Conservation (phyloP, 768 basidiomycete genomes). For the Suillus sp. region DNA sequence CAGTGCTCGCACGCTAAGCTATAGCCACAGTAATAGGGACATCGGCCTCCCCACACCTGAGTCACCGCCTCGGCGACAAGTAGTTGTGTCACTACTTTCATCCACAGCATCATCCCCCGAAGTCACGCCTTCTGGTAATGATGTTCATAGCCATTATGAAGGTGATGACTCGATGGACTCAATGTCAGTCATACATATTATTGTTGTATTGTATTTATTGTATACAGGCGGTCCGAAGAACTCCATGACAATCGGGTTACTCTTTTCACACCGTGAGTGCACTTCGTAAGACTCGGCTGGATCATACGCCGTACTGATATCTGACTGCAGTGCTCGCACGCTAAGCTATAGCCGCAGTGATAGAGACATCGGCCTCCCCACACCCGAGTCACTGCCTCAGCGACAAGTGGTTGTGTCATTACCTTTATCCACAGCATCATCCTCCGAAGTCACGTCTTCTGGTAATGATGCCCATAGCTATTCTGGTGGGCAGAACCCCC, state of each 20-base stretch:
- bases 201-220: background rate
- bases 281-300: background rate
- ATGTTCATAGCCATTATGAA: background rate
- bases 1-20: slow-evolving; percentile 5
- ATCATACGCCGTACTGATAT: background rate
- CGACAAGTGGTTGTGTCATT: background rate
- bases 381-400: slow-evolving; percentile 11
- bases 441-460: background rate
- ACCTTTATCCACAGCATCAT: background rate
- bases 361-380: slow-evolving; percentile 1
- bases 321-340: slow-evolving; percentile 1
- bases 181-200: background rate
- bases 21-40: background rate
- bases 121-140: background rate
- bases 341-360: background rate
- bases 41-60: slow-evolving; percentile 9
- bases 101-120: background rate
- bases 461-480: background rate
- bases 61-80: slow-evolving; percentile 7
- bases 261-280: slow-evolving; percentile 4
- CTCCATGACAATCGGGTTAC: background rate
- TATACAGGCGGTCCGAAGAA: background rate
- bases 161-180: background rate
- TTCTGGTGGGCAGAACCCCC: background rate
- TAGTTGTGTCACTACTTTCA: background rate